Base-by-base conservation (phyloP, 148 eudicot species). In the Pharnaceum exiguum region DNA sequence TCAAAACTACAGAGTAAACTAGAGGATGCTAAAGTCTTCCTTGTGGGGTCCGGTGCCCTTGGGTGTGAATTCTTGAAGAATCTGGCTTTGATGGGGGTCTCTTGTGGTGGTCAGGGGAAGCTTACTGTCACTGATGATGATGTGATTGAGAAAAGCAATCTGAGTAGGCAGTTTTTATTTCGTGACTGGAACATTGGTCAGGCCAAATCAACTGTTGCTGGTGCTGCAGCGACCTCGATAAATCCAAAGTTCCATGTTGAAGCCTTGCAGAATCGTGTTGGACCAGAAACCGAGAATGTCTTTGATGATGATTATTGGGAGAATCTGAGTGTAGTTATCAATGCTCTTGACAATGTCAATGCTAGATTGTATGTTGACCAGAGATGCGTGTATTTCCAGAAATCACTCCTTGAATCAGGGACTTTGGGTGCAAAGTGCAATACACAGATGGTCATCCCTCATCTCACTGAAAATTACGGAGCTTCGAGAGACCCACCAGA, bases 141-240 rank as follows among this genome's bases (percentile, higher is more conserved):
- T 70, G 95, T 87, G 33, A 87, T 90, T 38, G 97, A 90, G 76
- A 90, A 84, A 71, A 90, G 95, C 77, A 90, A 90, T 65, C 87
- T 90, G 21, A 90, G 93, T 33, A 76, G 97, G 75, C 95, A 90
- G 52, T 87, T 90, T 67, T 72, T 90, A 40, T 90, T 90, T 63
- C 97, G 95, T 57, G 89, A 90, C 69, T 90, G 91, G 97, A 90
- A 90, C 75, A 90, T 90, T 35, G 95, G 97, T 72, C 95, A 90
- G 73, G 91, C 95, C 45, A 90, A 90, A 70, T 90, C 97, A 22
- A 82, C 87, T 51, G 97, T 90, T 72, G 95, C 97, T 78, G 95
- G 91, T 52, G 58, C 91, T 44, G 91, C 95, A 31, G 87, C 93
- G 11, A 40, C 74, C 42, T 70, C 72, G 29, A 90, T 86, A 50